Base-by-base conservation (phyloP, 2,329 filamentous ascomycete species). In the Paramyrothecium sp. region DNA sequence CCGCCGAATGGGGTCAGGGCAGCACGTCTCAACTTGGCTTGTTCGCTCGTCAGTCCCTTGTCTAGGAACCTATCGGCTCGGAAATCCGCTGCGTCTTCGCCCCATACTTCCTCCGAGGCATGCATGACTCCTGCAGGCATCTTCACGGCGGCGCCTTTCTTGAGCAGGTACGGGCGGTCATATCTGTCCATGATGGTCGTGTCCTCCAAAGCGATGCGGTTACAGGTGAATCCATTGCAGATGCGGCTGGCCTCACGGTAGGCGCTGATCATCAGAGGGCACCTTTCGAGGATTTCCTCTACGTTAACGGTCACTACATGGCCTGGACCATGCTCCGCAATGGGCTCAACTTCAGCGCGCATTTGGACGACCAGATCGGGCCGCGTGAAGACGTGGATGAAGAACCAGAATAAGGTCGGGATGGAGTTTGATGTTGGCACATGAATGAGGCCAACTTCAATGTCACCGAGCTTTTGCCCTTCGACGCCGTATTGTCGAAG, bases 221-320 rank as follows among this genome's bases (percentile, higher is more conserved):
- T 72, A n/a, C 71, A 71, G 7, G 70, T 63, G 33, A 70, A 65
- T 2, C 71, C 69, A 20, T 74, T 71, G 30, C 65, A 65, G 1
- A 78, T 50, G 26, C 79, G 75, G 53, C 80, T 62, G 1, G 69
- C 70, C 63, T 82, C 79, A 33, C 74, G 72, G 58, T 74, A 79
- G 12, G 69, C 67, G 22, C 57, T 56, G 8, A 53, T 30, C 10
- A 30, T 5, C 10, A 79, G 64, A 0, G 77, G 76, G 54, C 76
- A 80, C 8, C 65, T 58, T 5, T 72, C 63, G 47, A 73, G 71
- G 17, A 82, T 63, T 1, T 60, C 62, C 0, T 64, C 64, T 41
- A 73, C 69, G 47, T 76, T 69, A 13, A 81, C 64, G 5, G 60
- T 66, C 17, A 61, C 65, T 2, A 58, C 54, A 22, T 56, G 53